Evolutionary conservation across 108 stramenopile species (phyloP).

Genomic region (Skeletonema menzelii): DNA sequence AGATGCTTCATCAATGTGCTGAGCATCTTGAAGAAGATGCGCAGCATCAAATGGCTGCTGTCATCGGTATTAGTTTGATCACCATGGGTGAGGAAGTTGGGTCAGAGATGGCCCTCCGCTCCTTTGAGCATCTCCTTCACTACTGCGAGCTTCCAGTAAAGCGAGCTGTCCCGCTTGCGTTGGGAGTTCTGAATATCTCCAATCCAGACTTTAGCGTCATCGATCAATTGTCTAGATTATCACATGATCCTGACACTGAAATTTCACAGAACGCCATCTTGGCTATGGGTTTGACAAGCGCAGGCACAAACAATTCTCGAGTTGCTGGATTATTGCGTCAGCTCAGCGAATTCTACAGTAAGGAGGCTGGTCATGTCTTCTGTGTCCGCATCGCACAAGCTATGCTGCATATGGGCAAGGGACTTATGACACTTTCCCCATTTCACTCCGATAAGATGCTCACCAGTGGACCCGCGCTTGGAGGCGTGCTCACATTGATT

Average conservation of each 20-base stretch:
- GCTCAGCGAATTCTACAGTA: constrained; percentile 95
- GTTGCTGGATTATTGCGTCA: constrained; percentile 97
- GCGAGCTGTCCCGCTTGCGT: constrained; percentile 95
- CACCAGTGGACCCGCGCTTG: constrained; percentile 86
- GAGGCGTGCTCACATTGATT: constrained; percentile 89
- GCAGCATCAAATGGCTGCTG: constrained; percentile 95
- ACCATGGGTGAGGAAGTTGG: constrained; percentile 99
- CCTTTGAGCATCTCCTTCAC: constrained; percentile 98
- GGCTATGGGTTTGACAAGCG: constrained; percentile 94
- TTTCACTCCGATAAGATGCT: constrained; percentile 98
- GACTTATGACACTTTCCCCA: constrained; percentile 94
- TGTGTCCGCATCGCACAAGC: constrained; percentile 99
- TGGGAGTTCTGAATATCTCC: constrained; percentile 92
- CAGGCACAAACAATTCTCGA: constrained; percentile 98
- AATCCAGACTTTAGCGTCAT: constrained; percentile 97
- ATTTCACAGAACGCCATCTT: constrained; percentile 95
- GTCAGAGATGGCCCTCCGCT: constrained; percentile 95
- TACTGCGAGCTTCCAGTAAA: constrained; percentile 98
- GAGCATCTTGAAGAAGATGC: constrained; percentile 96
- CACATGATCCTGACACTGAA: constrained; percentile 96
- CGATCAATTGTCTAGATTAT: constrained; percentile 96
- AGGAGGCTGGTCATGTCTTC: constrained; percentile 95
- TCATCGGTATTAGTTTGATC: constrained; percentile 94
- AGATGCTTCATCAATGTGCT: constrained; percentile 98
- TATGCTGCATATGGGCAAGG: constrained; percentile 98